Evolutionary conservation across 495 filamentous ascomycete species (phyloP).

Genomic region (Neurospora intermedia): DNA sequence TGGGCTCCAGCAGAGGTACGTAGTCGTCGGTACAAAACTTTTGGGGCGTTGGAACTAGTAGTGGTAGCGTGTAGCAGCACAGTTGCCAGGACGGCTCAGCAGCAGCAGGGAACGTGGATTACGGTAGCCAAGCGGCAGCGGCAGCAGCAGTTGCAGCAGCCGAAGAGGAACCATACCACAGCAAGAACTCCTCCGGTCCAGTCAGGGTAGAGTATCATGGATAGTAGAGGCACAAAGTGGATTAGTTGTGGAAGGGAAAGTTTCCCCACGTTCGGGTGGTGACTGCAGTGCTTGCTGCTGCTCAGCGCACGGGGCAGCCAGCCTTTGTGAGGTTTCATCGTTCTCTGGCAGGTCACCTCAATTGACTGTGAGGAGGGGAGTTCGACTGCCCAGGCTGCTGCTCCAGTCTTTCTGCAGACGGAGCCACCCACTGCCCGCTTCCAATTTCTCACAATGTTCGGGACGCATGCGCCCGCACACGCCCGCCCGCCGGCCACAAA

Average conservation of each 20-base stretch:
- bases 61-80: neutral
- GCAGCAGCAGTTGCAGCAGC: neutral
- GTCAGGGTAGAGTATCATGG: neutral
- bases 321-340: too few relatives aligned
- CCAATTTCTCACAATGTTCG: conserved; percentile 3
- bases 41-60: neutral
- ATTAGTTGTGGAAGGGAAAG: neutral
- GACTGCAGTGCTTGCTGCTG: neutral
- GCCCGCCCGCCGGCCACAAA: neutral
- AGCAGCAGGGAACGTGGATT: neutral
- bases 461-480: conserved; percentile 1
- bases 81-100: neutral
- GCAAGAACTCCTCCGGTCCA: neutral
- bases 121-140: neutral
- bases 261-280: neutral
- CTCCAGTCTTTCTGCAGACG: neutral
- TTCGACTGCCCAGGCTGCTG: neutral
- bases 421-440: neutral
- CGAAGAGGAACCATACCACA: neutral
- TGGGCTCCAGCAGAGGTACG: neutral
- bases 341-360: too few relatives aligned
- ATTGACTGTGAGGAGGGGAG: too few relatives aligned
- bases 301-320: neutral
- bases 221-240: neutral
- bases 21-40: neutral